Base-by-base conservation (phyloP, 306 rosid species). In the Quercus berberidifolia region DNA sequence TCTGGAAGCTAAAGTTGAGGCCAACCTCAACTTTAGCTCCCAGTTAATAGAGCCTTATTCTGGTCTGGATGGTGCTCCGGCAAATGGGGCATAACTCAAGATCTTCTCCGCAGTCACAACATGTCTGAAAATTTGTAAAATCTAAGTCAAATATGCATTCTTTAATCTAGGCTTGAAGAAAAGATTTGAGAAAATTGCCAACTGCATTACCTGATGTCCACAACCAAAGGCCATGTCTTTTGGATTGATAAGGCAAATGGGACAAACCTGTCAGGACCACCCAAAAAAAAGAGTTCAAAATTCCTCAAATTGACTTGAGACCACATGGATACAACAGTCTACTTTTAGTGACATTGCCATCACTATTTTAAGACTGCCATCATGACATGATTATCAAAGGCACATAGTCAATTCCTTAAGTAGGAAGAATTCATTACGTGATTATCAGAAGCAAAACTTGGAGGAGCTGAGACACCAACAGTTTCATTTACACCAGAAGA, bases 141-240 rank as follows among this genome's bases (percentile, higher is more conserved):
- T 38, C 46, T 15, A 13, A 64, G 7, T 79, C 73, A 6, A 26
- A 67, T 41, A 33, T 5, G 64, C 49, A 69, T 80, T 71, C 67
- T 71, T 78, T 75, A 20, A 67, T 62, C 62, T 31, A 11, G 33
- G 57, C 77, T 54, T 41, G 4, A 82, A 68, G 18, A 8, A 73
- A 25, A 56, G 65, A 78, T 49, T 59, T 51, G 55, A 54, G 25
- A 28, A 31, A 81, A 86, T 35, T 33, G 49, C 23, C 51, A 55
- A 56, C 57, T 33, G 28, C 26, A 73, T 80, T 81, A 96, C 99
- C 96, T 91, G 96, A 84, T 96, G 99, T 25, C 98, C 98, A 26
- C 99, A 96, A 64, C 96, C 99, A 72, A 96, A 96, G 18, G 98
- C 98, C 97, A 96, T 88, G 38, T 96, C 82, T 84, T 87, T 93